Evolutionary conservation across 2,329 filamentous ascomycete species (phyloP), one percentile per base, ranked within the genome.

Genomic region (Dothideomycetes sp.): DNA sequence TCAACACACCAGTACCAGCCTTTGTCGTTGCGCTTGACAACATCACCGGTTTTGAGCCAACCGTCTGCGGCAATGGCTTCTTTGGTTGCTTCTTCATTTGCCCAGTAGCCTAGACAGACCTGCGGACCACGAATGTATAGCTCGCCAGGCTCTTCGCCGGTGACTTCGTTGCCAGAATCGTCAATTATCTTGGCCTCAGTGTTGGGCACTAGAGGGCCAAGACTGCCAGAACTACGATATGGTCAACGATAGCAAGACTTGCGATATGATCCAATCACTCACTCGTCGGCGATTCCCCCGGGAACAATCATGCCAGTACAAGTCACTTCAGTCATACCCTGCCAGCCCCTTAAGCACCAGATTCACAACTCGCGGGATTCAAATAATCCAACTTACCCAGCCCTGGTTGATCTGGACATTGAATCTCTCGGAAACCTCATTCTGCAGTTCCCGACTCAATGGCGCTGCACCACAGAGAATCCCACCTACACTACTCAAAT

Each of bases 1-100:
- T 58, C 56, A 31, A 57, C 47, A 12, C 58, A 38, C 34, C 51
- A 56, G 31, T 57, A 45, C 36, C 52, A 52, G n/a, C 61, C 56
- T 5, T 61, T 68, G 2, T 54, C 50, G 3, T 54, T 0, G 74
- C 69, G 4, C 75, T 67, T 51, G 73, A 56, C 53, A 22, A 63
- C 31, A 47, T 75, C 70, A 7, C 72, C 61, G n/a, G 48, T 49
- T 10, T 42, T 36, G 24, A 51, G 51, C 36, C 46, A 54, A 7
- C 37, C 42, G 12, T 42, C 48, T 4, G 33, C 24, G 15, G 36
- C 38, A 12, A 56, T 52, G 16, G 45, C 38, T 5, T 45, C 34
- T 9, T 34, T 35, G 8, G 52, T 51, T 10, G 47, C 39, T 32
- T 54, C 38, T 5, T 49, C 34, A 35, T 64, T 59, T 30, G 52